A percentile compares a stretch with the other conserved stretches of the same genome.
These are phyloP conservation scores for Chenopodium quinoa DNA, from an alignment of 148 eudicot species.

Conservation along the genomic window DNA sequence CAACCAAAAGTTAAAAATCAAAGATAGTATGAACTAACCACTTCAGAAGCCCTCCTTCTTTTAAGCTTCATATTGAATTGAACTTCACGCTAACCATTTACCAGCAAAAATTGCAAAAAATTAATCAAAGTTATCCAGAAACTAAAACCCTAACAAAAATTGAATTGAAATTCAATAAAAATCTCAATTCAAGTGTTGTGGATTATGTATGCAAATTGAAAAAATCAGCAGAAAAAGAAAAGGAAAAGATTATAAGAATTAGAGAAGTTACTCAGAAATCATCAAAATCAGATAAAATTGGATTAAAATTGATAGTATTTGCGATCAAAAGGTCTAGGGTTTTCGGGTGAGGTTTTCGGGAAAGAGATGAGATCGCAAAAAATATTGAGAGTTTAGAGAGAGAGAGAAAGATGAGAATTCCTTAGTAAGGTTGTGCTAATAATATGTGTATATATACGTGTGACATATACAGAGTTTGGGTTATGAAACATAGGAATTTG, in stretches of 20 bases:
- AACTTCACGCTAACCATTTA: slow-evolving; percentile 44
- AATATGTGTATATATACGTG: slow-evolving; percentile 11
- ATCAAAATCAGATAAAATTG: not conserved
- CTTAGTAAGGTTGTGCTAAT: slow-evolving; percentile 15
- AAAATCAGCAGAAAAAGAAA: slow-evolving; percentile 17
- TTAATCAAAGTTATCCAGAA: slow-evolving; percentile 18
- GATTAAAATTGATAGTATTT: not conserved
- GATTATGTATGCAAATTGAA: not conserved
- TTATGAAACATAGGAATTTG: too few relatives aligned
- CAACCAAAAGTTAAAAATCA: not conserved
- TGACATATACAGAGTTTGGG: not conserved
- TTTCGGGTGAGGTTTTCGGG: slow-evolving; percentile 39
- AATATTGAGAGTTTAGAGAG: not conserved
- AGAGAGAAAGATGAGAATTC: slow-evolving; percentile 20
- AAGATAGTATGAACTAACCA: slow-evolving; percentile 43
- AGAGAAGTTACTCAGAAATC: not conserved
- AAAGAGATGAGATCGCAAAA: slow-evolving; percentile 33
- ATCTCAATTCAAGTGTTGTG: slow-evolving; percentile 8
- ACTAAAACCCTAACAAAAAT: not conserved
- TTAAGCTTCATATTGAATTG: slow-evolving; percentile 66
- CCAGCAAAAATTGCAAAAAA: not conserved
- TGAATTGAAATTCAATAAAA: slow-evolving; percentile 9
- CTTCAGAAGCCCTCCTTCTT: slow-evolving; percentile 74
- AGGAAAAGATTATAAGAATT: slow-evolving; percentile 7
- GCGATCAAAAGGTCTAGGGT: slow-evolving; percentile 37